These are phyloP conservation scores for Calonectria hawksworthii DNA, from an alignment of 2,329 filamentous ascomycete genomes.

Conservation along the genomic window DNA sequence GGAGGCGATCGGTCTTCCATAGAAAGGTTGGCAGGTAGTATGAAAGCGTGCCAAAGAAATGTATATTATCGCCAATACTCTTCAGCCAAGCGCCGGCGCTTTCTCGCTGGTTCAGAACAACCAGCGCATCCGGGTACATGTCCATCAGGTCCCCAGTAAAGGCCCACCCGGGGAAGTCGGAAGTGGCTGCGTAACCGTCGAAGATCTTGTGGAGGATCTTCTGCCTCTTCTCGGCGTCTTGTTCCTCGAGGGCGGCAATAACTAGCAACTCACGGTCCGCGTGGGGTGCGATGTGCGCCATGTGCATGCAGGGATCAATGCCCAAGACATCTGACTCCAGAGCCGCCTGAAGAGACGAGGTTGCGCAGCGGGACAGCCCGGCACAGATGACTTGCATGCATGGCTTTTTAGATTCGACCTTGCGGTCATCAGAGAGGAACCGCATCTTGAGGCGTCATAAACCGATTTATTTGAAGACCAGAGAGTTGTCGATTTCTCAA, in stretches of 20 bases:
- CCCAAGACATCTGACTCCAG: slow-evolving; percentile 47
- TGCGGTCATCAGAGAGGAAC: slow-evolving; percentile 31
- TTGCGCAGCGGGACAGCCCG: slow-evolving; percentile 51
- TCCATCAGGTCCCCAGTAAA: slow-evolving; percentile 56
- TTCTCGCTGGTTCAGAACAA: slow-evolving; percentile 51
- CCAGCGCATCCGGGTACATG: slow-evolving; percentile 51
- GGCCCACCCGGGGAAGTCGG: slow-evolving; percentile 50
- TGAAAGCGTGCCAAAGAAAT: slow-evolving; percentile 46
- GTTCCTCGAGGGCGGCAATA: slow-evolving; percentile 46
- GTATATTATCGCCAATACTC: slow-evolving; percentile 43
- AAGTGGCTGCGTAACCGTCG: slow-evolving; percentile 47
- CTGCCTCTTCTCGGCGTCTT: slow-evolving; percentile 43
- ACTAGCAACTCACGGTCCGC: slow-evolving; percentile 42
- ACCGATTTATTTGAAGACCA: not conserved
- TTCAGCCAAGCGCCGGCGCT: slow-evolving; percentile 44
- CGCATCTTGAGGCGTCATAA: slow-evolving; percentile 30
- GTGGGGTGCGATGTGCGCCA: slow-evolving; percentile 46
- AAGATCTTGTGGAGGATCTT: slow-evolving; percentile 49
- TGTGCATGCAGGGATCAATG: slow-evolving; percentile 51
- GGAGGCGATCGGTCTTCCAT: slow-evolving; percentile 46
- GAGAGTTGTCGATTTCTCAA: not conserved
- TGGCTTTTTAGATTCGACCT: slow-evolving; percentile 30
- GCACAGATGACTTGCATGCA: slow-evolving; percentile 44
- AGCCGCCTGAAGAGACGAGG: slow-evolving; percentile 50
- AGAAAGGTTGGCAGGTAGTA: slow-evolving; percentile 45